phyloP scores from a whole-genome alignment of 2,329 filamentous ascomycete genomes.

The Hymenoscyphus infarciens region DNA sequence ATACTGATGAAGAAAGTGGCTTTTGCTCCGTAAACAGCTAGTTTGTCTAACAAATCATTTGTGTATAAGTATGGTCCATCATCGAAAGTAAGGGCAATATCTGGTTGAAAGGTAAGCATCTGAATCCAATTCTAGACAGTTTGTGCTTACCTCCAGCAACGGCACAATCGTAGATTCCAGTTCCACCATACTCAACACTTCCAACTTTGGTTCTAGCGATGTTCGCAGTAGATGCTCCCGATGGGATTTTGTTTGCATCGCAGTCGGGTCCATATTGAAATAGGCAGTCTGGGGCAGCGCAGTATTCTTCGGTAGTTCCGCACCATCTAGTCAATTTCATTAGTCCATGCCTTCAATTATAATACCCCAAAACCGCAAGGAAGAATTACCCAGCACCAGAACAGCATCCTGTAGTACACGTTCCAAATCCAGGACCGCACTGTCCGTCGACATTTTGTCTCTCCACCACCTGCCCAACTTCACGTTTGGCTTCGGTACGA shows the following conservation, averaged over 20 bases:
- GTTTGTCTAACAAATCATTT: slow-evolving; percentile 46
- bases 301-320: slow-evolving; percentile 44
- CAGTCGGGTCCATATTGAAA: slow-evolving; percentile 59
- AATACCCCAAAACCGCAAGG: not conserved
- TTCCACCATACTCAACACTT: slow-evolving; percentile 52
- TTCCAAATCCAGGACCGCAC: slow-evolving; percentile 30
- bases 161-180: slow-evolving; percentile 53
- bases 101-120: slow-evolving; percentile 27
- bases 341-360: not conserved
- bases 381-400: slow-evolving; percentile 27
- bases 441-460: slow-evolving; percentile 21
- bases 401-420: slow-evolving; percentile 29
- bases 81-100: slow-evolving; percentile 63
- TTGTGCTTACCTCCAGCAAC: slow-evolving; percentile 43
- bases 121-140: slow-evolving; percentile 51
- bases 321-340: slow-evolving; percentile 23
- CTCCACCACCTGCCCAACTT: slow-evolving; percentile 9
- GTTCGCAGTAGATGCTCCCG: slow-evolving; percentile 52
- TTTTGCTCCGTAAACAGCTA: slow-evolving; percentile 56
- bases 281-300: slow-evolving; percentile 58
- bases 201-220: slow-evolving; percentile 50
- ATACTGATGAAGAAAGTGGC: slow-evolving; percentile 58
- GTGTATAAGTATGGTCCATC: slow-evolving; percentile 65
- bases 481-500: slow-evolving; percentile 13
- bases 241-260: slow-evolving; percentile 53